A percentile compares a stretch with the other conserved stretches of the same genome.
phyloP scores from a whole-genome alignment of 2,329 filamentous ascomycete genomes.

The Domatiomyces catenatus region DNA sequence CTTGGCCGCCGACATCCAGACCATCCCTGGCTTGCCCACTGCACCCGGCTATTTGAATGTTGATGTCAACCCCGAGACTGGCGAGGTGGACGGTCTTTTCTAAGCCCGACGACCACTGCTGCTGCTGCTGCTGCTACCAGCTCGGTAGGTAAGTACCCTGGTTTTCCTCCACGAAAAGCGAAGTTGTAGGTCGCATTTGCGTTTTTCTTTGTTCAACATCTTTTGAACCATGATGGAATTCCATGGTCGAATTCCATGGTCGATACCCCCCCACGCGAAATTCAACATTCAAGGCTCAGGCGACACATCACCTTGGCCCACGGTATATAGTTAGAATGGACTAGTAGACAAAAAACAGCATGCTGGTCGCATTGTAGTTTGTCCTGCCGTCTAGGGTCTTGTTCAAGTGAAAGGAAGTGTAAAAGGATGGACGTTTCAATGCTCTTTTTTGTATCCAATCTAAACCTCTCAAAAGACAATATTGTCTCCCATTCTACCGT shows the following conservation, averaged over 20 bases:
- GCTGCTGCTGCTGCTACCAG: no score
- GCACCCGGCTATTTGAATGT: conserved; percentile 93
- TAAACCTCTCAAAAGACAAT: no score
- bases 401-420: no score
- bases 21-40: conserved; percentile 87
- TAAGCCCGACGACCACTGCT: conserved; percentile 27
- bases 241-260: neutral
- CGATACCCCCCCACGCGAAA: neutral
- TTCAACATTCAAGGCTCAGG: neutral
- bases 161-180: neutral
- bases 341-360: neutral
- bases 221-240: no score
- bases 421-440: no score
- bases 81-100: conserved; percentile 77
- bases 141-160: neutral
- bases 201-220: neutral
- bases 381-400: no score
- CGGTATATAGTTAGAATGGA: neutral
- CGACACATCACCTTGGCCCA: neutral
- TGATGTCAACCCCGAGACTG: conserved; percentile 65
- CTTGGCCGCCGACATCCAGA: conserved; percentile 92
- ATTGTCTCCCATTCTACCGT: neutral
- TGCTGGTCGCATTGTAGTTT: no score
- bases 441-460: no score
- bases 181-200: neutral